phyloP scores from a whole-genome alignment of 1,139 yeast genomes.

The Magnusiomyces magnusii region DNA sequence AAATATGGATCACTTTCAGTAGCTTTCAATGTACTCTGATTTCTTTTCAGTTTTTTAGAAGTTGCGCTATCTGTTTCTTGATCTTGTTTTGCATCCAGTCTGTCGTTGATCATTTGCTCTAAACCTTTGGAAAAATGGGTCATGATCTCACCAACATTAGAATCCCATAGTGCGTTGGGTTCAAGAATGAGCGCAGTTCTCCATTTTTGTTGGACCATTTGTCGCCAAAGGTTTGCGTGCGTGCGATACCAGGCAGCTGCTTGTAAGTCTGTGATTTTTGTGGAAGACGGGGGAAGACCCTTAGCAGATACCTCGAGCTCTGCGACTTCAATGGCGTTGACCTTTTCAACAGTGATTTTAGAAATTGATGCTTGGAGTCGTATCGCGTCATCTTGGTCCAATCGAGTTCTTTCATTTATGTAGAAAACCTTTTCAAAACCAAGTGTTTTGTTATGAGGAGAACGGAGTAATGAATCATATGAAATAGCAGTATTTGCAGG shows the following conservation, averaged over 20 bases:
- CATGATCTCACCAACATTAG: background rate
- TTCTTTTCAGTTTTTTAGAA: background rate
- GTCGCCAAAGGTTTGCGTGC: conserved; percentile 8
- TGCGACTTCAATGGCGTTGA: conserved; percentile 1
- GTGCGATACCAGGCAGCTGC: conserved; percentile 3
- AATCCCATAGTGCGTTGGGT: background rate
- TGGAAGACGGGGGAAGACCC: conserved; percentile 1
- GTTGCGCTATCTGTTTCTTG: background rate
- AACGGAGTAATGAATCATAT: background rate
- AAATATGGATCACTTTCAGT: conserved; percentile 10
- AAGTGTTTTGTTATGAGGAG: conserved; percentile 16
- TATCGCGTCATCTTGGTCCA: conserved; percentile 19
- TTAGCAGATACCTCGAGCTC: conserved; percentile 12
- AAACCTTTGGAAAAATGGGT: background rate
- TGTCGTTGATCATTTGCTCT: background rate
- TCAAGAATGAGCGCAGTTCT: background rate
- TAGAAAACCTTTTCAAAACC: conserved; percentile 19
- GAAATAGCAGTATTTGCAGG: background rate
- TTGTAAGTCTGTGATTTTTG: background rate
- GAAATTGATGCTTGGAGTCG: conserved; percentile 14
- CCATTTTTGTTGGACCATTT: conserved; percentile 3
- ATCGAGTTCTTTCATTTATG: conserved; percentile 16
- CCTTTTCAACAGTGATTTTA: conserved; percentile 5
- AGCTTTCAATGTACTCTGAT: background rate
- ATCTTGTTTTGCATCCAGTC: background rate